Evolutionary conservation across 768 basidiomycete species (phyloP).

Genomic region (Rhodotorula paludigena): DNA sequence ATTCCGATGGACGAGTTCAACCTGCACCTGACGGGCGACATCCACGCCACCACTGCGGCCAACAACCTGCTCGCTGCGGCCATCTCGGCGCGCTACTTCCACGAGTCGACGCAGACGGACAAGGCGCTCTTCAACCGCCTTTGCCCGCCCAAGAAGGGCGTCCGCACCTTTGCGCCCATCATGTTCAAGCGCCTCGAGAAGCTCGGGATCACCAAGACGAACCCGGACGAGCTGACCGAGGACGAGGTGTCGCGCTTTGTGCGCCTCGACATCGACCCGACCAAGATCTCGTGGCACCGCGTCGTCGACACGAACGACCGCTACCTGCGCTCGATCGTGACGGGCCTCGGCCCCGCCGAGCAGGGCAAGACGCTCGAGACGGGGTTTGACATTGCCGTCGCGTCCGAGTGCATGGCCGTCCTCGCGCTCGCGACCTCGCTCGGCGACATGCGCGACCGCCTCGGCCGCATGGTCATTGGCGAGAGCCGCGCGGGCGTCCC

Average conservation of each 20-base stretch:
- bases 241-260: constrained; percentile 88
- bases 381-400: constrained; percentile 95
- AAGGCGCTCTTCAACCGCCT: constrained; percentile 90
- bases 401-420: constrained; percentile 97
- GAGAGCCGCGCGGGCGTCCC: constrained; percentile 85
- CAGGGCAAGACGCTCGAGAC: constrained; percentile 80
- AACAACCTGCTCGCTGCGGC: constrained; percentile 96
- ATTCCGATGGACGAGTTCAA: constrained; percentile 99
- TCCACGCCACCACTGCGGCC: constrained; percentile 93
- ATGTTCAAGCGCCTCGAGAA: constrained; percentile 95
- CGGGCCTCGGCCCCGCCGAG: constrained; percentile 87
- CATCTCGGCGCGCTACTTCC: constrained; percentile 93
- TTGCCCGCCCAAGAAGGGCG: constrained; percentile 87
- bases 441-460: constrained; percentile 79
- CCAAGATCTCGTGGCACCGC: constrained; percentile 89
- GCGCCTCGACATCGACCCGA: constrained; percentile 81
- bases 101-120: constrained; percentile 90
- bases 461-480: constrained; percentile 96
- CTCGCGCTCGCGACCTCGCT: constrained; percentile 82
- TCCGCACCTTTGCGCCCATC: constrained; percentile 86
- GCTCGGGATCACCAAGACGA: constrained; percentile 87
- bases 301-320: constrained; percentile 96
- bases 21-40: constrained; percentile 86
- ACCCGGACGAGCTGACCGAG: constrained; percentile 83
- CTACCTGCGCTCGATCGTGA: constrained; percentile 86